Evolutionary conservation across 2,329 filamentous ascomycete genomes (phyloP).

Genomic region (Pyrenophora seminiperda): DNA sequence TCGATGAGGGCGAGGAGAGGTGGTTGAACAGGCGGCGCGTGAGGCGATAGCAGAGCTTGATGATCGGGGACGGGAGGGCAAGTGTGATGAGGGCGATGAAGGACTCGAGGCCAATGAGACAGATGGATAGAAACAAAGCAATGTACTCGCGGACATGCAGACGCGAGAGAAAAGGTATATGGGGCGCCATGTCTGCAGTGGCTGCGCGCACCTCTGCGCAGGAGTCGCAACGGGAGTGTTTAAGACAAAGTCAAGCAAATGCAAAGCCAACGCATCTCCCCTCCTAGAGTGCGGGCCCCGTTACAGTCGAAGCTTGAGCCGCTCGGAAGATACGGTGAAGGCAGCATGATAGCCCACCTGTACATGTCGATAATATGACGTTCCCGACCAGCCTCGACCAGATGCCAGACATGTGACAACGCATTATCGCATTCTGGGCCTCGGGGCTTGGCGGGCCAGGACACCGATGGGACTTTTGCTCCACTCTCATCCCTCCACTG

Average conservation of each 20-base stretch:
- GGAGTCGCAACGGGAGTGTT: background rate
- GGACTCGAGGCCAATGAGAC: conserved; percentile 81
- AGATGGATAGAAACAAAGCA: conserved; percentile 80
- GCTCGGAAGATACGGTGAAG: conserved; percentile 2
- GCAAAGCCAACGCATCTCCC: conserved; percentile 11
- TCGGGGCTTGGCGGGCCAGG: conserved; percentile 16
- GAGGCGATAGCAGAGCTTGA: conserved; percentile 79
- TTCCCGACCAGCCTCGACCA: conserved; percentile 2
- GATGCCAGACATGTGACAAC: conserved; percentile 29
- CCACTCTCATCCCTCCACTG: conserved; percentile 13
- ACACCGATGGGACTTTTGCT: conserved; percentile 1
- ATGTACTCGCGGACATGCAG: conserved; percentile 76
- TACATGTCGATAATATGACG: conserved; percentile 13
- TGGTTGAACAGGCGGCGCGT: conserved; percentile 84
- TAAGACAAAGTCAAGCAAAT: conserved; percentile 2
- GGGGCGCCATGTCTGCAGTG: conserved; percentile 50
- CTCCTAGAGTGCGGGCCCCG: conserved; percentile 10
- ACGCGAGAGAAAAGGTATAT: conserved; percentile 67
- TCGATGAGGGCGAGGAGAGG: conserved; percentile 72
- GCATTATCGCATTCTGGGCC: conserved; percentile 2
- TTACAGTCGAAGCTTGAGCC: conserved; percentile 7
- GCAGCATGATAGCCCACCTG: conserved; percentile 5
- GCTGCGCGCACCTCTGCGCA: background rate
- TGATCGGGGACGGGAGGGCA: conserved; percentile 80
- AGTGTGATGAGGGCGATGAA: conserved; percentile 85